Evolutionary conservation across 208 protist species (phyloP), one percentile per base, ranked within the genome.

Genomic region (Naegleria gruberi): DNA sequence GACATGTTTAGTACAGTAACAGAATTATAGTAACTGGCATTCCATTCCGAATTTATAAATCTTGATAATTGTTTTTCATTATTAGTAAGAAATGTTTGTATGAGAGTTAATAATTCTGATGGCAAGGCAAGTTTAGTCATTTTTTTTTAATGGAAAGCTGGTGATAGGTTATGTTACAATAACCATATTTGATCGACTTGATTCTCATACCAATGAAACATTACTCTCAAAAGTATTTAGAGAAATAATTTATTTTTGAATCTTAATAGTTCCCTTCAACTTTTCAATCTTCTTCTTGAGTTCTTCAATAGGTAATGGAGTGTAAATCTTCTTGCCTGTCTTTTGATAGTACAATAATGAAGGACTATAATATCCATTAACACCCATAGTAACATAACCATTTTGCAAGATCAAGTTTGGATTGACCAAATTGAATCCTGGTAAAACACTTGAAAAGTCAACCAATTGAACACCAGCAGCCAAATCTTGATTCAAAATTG

Each of bases 311-410:
- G n/a, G n/a, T n/a, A n/a, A n/a, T n/a, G n/a, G n/a, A n/a, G 2
- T 65, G 2, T 65, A 10, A 65, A 65, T 1, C 2, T 65, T 65
- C 51, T 65, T 65, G 15, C 51, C 51, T 30, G 6, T 65, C 30
- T 65, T 10, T 65, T 65, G 51, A 30, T 23, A 30, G 0, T 30
- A 65, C 51, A 65, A 23, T 19, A 65, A 65, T 65, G 51, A 65
- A 65, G 65, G 65, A 77, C 30, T 77, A 77, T 77, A 77, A 77
- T 77, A 77, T 15, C 65, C 65, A 77, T 77, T n/a, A 26, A 77
- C 65, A 77, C 65, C 65, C 17, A 37, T 37, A 5, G n/a, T 37
- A 7, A 77, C 12, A n/a, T 77, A 77, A 37, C 65, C 65, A 37
- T 77, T 30, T 37, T 77, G 17, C 34, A 77, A 77, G 0, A 77